phyloP scores from a whole-genome alignment of 805 yeast species.

The Ogataea degrootiae region DNA sequence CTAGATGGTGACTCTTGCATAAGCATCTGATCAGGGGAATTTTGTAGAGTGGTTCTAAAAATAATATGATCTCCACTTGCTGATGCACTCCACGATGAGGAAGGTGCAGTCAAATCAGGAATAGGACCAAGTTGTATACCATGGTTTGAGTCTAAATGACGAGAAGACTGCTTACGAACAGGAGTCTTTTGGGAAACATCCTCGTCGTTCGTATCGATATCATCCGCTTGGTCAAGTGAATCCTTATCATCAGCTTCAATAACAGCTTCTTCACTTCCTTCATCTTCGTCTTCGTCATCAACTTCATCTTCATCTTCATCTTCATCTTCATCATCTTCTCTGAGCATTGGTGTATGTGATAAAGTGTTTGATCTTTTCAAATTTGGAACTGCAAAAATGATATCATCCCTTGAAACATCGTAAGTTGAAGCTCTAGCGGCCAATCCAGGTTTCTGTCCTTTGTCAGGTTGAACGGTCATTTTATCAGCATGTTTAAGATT shows the following conservation, averaged over 20 bases:
- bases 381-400: conserved; percentile 7
- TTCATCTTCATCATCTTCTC: conserved; percentile 8
- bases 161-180: neutral
- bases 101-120: conserved; percentile 36
- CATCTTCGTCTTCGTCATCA: conserved; percentile 7
- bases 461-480: conserved; percentile 8
- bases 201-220: neutral
- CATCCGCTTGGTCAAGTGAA: neutral
- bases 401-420: conserved; percentile 7
- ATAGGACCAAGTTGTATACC: conserved; percentile 20
- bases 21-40: conserved; percentile 32
- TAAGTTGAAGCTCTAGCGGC: conserved; percentile 2
- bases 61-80: conserved; percentile 35
- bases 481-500: conserved; percentile 51
- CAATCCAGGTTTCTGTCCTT: neutral
- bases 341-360: conserved; percentile 7
- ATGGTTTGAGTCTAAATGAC: neutral
- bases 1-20: conserved; percentile 22
- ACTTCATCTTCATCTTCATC: conserved; percentile 7
- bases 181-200: conserved; percentile 1
- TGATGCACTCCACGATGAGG: conserved; percentile 37
- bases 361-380: conserved; percentile 10
- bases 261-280: conserved; percentile 9
- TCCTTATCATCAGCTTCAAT: neutral
- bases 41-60: conserved; percentile 19